These are phyloP conservation scores for Talaromyces albobiverticillius DNA, from an alignment of 2,329 filamentous ascomycete genomes.

Conservation along the genomic window DNA sequence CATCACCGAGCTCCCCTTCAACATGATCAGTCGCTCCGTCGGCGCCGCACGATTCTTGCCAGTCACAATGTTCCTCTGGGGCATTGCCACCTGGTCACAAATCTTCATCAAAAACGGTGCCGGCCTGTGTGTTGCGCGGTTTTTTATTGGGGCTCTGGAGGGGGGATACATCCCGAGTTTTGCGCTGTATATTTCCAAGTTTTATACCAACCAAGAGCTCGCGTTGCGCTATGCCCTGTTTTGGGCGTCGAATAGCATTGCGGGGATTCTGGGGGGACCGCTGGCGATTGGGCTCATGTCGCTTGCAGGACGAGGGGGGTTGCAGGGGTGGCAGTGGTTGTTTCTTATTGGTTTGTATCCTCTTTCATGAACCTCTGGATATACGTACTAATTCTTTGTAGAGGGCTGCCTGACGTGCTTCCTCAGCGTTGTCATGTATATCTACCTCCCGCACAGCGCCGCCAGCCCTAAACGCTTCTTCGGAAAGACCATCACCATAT, in stretches of 20 bases:
- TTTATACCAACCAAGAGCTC: slow-evolving; percentile 26
- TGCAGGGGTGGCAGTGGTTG: slow-evolving; percentile 13
- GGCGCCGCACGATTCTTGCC: slow-evolving; percentile 26
- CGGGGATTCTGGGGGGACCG: slow-evolving; percentile 11
- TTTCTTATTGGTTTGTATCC: slow-evolving; percentile 11
- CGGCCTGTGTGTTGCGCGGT: slow-evolving; percentile 33
- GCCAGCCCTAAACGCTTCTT: slow-evolving; percentile 20
- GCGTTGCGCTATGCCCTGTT: slow-evolving; percentile 11
- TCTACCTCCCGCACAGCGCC: slow-evolving; percentile 23
- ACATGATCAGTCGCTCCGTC: slow-evolving; percentile 25
- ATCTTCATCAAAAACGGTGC: slow-evolving; percentile 24
- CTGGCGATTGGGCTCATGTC: slow-evolving; percentile 11
- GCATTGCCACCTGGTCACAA: slow-evolving; percentile 20
- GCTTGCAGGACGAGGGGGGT: not conserved
- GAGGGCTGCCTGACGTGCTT: slow-evolving; percentile 13
- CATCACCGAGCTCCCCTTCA: slow-evolving; percentile 27
- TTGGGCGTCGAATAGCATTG: slow-evolving; percentile 13
- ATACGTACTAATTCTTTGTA: too few species aligned
- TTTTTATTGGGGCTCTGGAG: slow-evolving; percentile 45
- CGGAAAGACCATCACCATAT: slow-evolving; percentile 17
- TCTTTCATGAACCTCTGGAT: too few species aligned
- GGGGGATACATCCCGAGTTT: slow-evolving; percentile 50
- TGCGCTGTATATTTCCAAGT: slow-evolving; percentile 23
- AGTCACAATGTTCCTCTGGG: slow-evolving; percentile 22
- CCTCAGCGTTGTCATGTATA: slow-evolving; percentile 14